Base-by-base conservation (phyloP, 2,329 filamentous ascomycete species). In the Exophiala lecanii-corni region DNA sequence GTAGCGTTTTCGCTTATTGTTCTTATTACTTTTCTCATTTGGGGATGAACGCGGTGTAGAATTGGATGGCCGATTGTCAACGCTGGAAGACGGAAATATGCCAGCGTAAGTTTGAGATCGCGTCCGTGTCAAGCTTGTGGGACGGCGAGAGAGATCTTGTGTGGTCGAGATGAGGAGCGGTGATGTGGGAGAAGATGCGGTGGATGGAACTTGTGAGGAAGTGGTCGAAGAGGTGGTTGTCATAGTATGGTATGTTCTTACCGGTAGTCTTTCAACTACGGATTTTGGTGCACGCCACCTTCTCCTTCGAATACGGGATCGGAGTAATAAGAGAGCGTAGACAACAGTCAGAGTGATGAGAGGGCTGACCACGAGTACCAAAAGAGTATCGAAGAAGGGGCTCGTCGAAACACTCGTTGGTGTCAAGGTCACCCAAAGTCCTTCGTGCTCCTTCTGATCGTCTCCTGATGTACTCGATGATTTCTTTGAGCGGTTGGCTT, bases 241-340 rank as follows among this genome's bases (percentile, higher is more conserved):
- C 25, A 95, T 86, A 0, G 89, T 94, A 57, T 94, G 89, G 59
- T 96, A 98, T 0, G 89, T 97, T 46, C 91, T 82, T 10, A 98
- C 89, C 2, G 92, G 92, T n/a, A 98, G 75, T 45, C 86, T 82
- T 55, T 96, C 89, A 13, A 98, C 89, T 1, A 98, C 82, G 1
- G 88, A 94, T 65, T 98, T 98, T 4, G 92, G 92, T n/a, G 92
- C 92, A 57, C 92, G 81, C 91, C 92, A 98, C 55, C 91, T 79
- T 51, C 91, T 79, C 47, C 91, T 79, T 38, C 91, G 82, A 55
- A 96, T 94, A 47, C 89, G 84, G 35, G 89, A 89, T 41, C 92
- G 83, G 26, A 97, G 72, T 30, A 97, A 77, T 4, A 97, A 74
- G 9, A 97, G 74, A 9, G 87, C 84, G 60, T 97, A 97, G 2